Base-by-base conservation (phyloP, 2,329 filamentous ascomycete species). In the Scedosporium dehoogii region DNA sequence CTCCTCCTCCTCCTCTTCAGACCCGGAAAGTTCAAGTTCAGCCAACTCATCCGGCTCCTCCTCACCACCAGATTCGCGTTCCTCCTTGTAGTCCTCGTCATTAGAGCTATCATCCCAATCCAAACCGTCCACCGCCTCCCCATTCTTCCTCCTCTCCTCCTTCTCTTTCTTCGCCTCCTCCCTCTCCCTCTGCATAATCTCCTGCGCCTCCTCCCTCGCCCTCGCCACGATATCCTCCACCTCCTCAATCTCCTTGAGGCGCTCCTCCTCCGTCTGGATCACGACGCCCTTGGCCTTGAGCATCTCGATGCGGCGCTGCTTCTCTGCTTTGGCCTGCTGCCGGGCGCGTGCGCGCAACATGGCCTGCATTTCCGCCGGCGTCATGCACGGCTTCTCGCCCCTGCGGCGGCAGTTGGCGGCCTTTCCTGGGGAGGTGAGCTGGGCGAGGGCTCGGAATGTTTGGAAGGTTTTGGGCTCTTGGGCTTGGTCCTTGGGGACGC, bases 161-260 rank as follows among this genome's bases (percentile, higher is more conserved):
- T 71, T 81, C 61, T 85, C 81, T 69, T 86, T 85, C 75, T 90
- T 93, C 0, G 85, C 85, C 55, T 85, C 86, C 29, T 84, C 87
- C 66, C 86, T 86, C 75, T 99, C 94, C 58, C 85, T 80, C 68
- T 88, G 85, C 74, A 87, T 88, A 59, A 97, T 86, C 67, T 89
- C 86, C 55, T 89, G 84, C 1, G 88, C 92, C 71, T 97, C 91
- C 65, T 86, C 81, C 63, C 92, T 83, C 21, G 92, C 93, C 69
- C 88, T 92, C 58, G 93, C 88, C 27, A 97, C 84, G 64, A 97
- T 83, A 69, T 97, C 89, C 68, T 97, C 94, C 12, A 96, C 85
- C 64, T 92, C 86, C 63, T 89, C 86, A 73, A 91, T 85, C 71
- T 96, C 89, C 41, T 85, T 84, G 70, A 92, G 89, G 21, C 90